Conservation (phyloP, 1,284 basidiomycete genomes). For the Fomes fomentarius region DNA sequence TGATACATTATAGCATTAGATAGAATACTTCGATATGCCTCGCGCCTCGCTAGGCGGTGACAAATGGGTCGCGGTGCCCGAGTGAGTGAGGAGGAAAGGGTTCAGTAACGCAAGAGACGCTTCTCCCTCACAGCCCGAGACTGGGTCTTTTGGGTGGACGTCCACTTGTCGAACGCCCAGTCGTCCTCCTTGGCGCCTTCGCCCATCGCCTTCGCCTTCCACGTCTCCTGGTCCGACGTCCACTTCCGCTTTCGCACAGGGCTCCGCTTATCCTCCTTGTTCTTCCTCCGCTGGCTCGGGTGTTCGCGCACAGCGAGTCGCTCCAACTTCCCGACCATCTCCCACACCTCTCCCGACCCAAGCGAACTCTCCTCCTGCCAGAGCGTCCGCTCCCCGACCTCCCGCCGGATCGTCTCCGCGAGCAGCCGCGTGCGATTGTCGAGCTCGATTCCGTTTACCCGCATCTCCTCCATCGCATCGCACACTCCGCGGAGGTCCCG, state of each 20-base stretch:
- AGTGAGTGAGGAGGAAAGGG: too few species aligned
- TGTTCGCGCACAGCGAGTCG: conserved; percentile 29
- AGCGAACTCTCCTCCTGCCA: conserved; percentile 52
- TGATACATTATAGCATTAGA: too few species aligned
- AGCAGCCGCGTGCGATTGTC: conserved; percentile 64
- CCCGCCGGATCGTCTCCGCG: conserved; percentile 67
- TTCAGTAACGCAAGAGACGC: neutral
- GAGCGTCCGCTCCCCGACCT: conserved; percentile 56
- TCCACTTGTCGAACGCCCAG: conserved; percentile 29
- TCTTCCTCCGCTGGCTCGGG: neutral
- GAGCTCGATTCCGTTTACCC: conserved; percentile 70
- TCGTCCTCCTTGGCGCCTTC: conserved; percentile 19
- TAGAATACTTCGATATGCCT: too few species aligned
- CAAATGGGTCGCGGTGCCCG: too few species aligned
- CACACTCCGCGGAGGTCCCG: conserved; percentile 76
- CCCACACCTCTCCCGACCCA: conserved; percentile 46
- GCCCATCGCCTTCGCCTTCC: conserved; percentile 28
- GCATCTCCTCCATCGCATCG: conserved; percentile 80
- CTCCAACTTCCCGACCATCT: conserved; percentile 43
- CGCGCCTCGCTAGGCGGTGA: too few species aligned
- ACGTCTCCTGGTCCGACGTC: conserved; percentile 24
- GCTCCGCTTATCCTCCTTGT: neutral
- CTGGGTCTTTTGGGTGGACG: neutral
- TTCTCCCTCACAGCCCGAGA: neutral
- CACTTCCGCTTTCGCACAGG: conserved; percentile 12